These are phyloP conservation scores for Sphenostylis stenocarpa DNA, from an alignment of 306 rosid species.

Conservation along the genomic window DNA sequence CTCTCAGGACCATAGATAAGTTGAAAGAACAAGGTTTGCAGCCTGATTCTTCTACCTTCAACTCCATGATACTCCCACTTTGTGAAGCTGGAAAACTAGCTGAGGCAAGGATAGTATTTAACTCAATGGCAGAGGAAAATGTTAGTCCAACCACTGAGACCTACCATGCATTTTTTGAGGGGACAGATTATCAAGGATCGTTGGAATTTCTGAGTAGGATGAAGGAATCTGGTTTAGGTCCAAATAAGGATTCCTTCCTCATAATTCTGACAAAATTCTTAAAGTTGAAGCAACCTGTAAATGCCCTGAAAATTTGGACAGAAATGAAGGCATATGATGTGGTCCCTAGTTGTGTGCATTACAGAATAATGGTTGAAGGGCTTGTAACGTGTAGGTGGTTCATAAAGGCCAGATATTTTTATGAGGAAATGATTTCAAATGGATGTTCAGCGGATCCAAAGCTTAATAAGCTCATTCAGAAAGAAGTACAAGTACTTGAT, in stretches of 20 bases:
- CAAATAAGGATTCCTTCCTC: slow-evolving; percentile 57
- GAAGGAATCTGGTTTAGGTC: slow-evolving; percentile 65
- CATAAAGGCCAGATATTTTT: slow-evolving; percentile 62
- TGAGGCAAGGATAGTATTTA: slow-evolving; percentile 62
- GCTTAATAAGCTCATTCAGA: slow-evolving; percentile 61
- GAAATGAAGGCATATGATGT: slow-evolving; percentile 64
- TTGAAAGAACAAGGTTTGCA: slow-evolving; percentile 66
- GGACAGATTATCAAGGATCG: slow-evolving; percentile 56
- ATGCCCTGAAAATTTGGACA: slow-evolving; percentile 65
- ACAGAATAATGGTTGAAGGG: slow-evolving; percentile 65
- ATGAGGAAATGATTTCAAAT: slow-evolving; percentile 59
- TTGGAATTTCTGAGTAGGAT: slow-evolving; percentile 64
- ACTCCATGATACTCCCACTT: slow-evolving; percentile 73
- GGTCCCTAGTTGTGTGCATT: slow-evolving; percentile 56
- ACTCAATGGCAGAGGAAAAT: slow-evolving; percentile 62
- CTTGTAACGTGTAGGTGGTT: slow-evolving; percentile 58
- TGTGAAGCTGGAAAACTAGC: slow-evolving; percentile 64
- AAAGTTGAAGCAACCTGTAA: slow-evolving; percentile 59
- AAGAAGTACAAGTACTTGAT: slow-evolving; percentile 40
- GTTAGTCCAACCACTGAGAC: slow-evolving; percentile 68
- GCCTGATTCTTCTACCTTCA: slow-evolving; percentile 74
- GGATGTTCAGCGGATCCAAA: slow-evolving; percentile 66
- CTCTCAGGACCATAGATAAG: slow-evolving; percentile 68
- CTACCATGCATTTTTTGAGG: slow-evolving; percentile 80
- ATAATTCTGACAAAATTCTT: slow-evolving; percentile 59